Evolutionary conservation across 2,329 filamentous ascomycete genomes (phyloP), one percentile per base, ranked within the genome.

Genomic region (Hypoxylon sp.): DNA sequence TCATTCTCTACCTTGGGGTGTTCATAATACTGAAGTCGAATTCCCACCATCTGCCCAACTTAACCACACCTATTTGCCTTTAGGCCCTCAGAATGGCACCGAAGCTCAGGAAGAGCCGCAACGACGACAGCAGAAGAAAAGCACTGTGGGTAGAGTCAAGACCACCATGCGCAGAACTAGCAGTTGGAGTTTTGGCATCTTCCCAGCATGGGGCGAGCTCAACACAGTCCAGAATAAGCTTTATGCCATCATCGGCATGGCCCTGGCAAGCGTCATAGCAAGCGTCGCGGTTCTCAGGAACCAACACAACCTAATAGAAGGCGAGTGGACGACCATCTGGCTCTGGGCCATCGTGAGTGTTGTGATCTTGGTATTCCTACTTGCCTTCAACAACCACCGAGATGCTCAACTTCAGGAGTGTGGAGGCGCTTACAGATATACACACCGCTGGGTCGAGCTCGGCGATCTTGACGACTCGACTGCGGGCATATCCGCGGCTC

Each of bases 371-470:
- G 20, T 57, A 2, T 4, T 66, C 6, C n/a, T 66, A 4, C 57
- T 66, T 1, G 30, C 50, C 6, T 57, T 30, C 46, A 57, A 58
- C 22, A 49, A 57, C 14, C 51, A 61, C 10, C 58, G 63, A 4
- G 42, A 25, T 4, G 22, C 31, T 25, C 13, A 30, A 13, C 2
- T 57, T 14, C 14, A 50, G 4, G 58, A 61, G n/a, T 53, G 13
- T 3, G 57, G 58, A 3, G 25, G 20, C 11, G 11, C 1, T 22
- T 14, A 20, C 4, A 27, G 13, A 3, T 35, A n/a, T 11, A 22
- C 44, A 20, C 22, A n/a, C 17, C n/a, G n/a, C n/a, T 64, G 61
- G 61, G 14, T 51, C 25, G 61, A 63, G 17, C 33, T 63, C 11
- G 44, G 42, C 3, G 37, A 50, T 11, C 40, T 31, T 3, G 8